Conservation (phyloP, 441 rosid species). For the Adansonia rubrostipa region DNA sequence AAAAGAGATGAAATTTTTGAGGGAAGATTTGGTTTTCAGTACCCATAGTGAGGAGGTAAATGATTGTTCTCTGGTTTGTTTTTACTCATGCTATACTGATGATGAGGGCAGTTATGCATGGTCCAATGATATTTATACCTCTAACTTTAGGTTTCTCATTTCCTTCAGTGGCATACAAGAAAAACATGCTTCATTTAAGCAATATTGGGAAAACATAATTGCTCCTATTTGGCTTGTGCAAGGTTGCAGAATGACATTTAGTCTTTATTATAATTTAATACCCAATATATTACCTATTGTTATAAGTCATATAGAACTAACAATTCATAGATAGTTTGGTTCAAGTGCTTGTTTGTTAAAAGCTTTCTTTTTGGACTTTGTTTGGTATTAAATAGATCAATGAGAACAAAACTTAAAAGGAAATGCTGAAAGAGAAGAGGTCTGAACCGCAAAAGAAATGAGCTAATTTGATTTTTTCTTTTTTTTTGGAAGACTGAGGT, state of each 20-base stretch:
- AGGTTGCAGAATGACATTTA: not conserved
- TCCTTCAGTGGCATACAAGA: not conserved
- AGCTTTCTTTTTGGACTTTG: no score
- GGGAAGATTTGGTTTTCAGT: slow-evolving; percentile 88
- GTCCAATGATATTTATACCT: not conserved
- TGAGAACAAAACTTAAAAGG: slow-evolving; percentile 7
- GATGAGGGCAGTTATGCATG: slow-evolving; percentile 1
- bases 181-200: not conserved
- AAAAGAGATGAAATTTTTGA: slow-evolving; percentile 72
- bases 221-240: not conserved
- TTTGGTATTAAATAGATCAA: not conserved
- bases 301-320: not conserved
- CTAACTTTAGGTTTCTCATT: not conserved
- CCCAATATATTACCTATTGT: not conserved
- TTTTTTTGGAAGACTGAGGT: not conserved
- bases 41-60: slow-evolving; percentile 88
- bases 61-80: slow-evolving; percentile 20
- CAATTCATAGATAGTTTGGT: not conserved
- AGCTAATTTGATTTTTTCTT: not conserved
- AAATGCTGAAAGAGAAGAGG: slow-evolving; percentile 4
- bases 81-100: not conserved
- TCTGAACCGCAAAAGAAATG: slow-evolving; percentile 18
- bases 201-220: slow-evolving; percentile 5
- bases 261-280: not conserved
- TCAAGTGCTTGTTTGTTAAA: not conserved